Evolutionary conservation across 2,329 filamentous ascomycete genomes (phyloP), one percentile per base, ranked within the genome.

Genomic region (Apiospora malaysiana): DNA sequence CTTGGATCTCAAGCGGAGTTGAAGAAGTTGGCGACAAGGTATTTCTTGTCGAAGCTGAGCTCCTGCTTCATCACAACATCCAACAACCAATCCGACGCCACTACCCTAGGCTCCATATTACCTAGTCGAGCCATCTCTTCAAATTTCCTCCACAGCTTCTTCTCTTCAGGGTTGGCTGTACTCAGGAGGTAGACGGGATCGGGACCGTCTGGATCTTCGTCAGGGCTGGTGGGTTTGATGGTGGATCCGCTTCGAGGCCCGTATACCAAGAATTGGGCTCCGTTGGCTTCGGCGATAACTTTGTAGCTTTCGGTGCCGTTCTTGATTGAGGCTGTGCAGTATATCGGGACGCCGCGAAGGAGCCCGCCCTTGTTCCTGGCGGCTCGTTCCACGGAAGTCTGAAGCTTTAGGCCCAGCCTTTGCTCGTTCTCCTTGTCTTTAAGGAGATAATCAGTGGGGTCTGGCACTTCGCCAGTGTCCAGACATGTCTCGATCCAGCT

Each of bases 61-160:
- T 94, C 87, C 82, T 99, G 96, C 76, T 89, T 90, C 93, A 99
- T 95, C 5, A 94, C 94, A 72, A 94, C 91, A 77, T 95, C 92
- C 71, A 99, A 84, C 76, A 99, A 81, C 96, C 96, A 99, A 79
- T 99, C 95, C 2, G 93, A 89, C 66, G 88, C 89, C 32, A 98
- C 94, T 51, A 99, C 91, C 69, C 93, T 87, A 2, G 95, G 92
- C 74, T 91, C 88, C 88, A 95, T 94, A 78, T 93, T 91, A 63
- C 93, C 91, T 75, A 91, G 92, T 73, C 87, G 84, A 2, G 93
- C 95, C 88, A 97, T 91, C 68, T 93, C 89, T 70, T 90, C 86
- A 80, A 99, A 99, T 72, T 90, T 90, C 18, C 87, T 84, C 94
- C 95, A 98, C 70, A 97, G 82, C 73, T 88, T 87, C 79, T 88